Base-by-base conservation (phyloP, 352 stramenopile genomes). In the Blastocystis sp. region DNA sequence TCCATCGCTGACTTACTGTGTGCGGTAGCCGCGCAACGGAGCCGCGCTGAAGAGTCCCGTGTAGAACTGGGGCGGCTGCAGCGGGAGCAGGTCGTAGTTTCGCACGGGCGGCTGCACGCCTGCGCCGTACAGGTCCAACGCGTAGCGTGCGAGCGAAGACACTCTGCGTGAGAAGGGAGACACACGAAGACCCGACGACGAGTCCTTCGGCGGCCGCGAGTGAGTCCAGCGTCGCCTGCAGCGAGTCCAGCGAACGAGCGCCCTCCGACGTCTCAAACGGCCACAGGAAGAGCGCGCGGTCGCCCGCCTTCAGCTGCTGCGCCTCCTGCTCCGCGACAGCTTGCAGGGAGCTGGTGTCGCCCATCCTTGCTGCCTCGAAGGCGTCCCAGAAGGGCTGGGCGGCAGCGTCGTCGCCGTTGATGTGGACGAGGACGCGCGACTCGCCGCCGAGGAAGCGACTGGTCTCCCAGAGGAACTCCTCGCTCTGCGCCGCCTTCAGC, bases 381-480 rank as follows among this genome's bases (percentile, higher is more conserved):
- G 51, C 51, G n/a, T 18, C 32, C 51, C 51, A 59, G 4, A 59
- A 59, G 7, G 51, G 51, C n/a, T 6, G n/a, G 18, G 32, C 27
- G 40, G 18, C 46, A 32, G 18, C 14, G 14, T 34, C 4, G 40
- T 57, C 53, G 21, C 36, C 54, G 34, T 1, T 29, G 21, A 79
- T 38, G 36, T 79, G 69, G 6, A 49, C 54, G 49, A 79, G 61
- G 40, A 79, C 29, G 11, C 69, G 69, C 24, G 69, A 79, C 44
- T 79, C 69, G 14, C 27, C 69, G 27, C 49, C 69, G 4, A 38
- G 21, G 36, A 46, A 79, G 18, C 0, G 42, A 40, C 61, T 44
- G 0, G 69, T 79, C n/a, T 64, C 48, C 69, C 69, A 79, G 8
- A 79, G 27, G 27, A 79, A 79, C 49, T 79, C 69, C 46, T 36